Base-by-base conservation (phyloP, 768 basidiomycete genomes). In the Albatrellus ellisii region DNA sequence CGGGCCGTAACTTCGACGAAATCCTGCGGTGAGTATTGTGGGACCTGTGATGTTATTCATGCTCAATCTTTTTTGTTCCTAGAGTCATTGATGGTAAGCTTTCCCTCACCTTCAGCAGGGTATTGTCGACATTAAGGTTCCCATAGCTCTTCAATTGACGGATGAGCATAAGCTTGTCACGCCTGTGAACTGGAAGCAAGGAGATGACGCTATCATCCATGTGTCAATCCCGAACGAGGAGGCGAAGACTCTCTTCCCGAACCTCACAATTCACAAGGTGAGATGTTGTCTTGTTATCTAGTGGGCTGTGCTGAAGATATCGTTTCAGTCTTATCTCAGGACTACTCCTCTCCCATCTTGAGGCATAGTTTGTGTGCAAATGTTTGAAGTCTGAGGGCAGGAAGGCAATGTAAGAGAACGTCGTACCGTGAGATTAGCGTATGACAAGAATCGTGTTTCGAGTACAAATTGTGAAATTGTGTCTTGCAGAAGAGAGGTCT, bases 101-200 rank as follows among this genome's bases (percentile, higher is more conserved):
- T n/a, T 29, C 10, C 41, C 18, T n/a, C 9, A 7, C 17, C 18
- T 26, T 2, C 18, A 14, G 14, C 10, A 17, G 18, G 12, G 26
- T 11, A 17, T n/a, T 14, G 22, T 35, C 24, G 26, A 10, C 56
- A n/a, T 58, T 63, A 36, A 60, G 56, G 48, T 60, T 21, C 22
- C 41, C 46, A 14, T 33, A 60, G 83, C 91, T 37, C 77, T 99
- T 44, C 95, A 99, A 60, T 68, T 92, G 43, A 87, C 90, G 34
- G 84, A 87, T 65, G 85, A 80, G 62, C 68, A 86, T 61, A 72
- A 72, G 49, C 70, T 91, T 46, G 85, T 85, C 18, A 94, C 91
- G 5, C 89, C 89, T 17, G 92, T 86, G 42, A 91, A 95, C 74
- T 97, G 94, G 94, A 76, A 79, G 50, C 80, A 79, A 59, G 90